Percentiles rank a stretch among this genome's conserved stretches.
Evolutionary conservation across 2,329 filamentous ascomycete species (phyloP).

Genomic region (Aspergillus aculeatinus): DNA sequence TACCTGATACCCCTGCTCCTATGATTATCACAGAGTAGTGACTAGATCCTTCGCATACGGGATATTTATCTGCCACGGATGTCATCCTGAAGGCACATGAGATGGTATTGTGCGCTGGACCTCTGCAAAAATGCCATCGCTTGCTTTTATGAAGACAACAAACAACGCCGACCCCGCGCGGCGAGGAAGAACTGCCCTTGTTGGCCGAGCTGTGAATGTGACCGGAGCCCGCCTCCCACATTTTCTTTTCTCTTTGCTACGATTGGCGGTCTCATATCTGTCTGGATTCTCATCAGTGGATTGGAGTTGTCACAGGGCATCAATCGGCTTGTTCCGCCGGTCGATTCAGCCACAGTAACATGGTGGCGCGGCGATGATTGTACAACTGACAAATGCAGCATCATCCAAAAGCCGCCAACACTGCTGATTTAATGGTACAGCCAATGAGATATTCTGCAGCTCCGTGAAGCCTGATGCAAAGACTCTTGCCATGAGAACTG

Average conservation of each 20-base stretch:
- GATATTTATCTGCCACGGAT: neutral
- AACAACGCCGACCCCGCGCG: neutral
- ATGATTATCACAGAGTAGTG: neutral
- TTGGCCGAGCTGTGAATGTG: neutral
- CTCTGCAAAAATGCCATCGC: neutral
- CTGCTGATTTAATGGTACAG: too few relatives aligned
- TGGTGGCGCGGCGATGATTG: neutral
- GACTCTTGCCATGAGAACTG: too few relatives aligned
- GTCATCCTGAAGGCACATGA: neutral
- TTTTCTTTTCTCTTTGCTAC: neutral
- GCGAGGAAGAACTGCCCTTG: neutral
- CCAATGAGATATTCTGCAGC: too few relatives aligned
- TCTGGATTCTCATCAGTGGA: too few relatives aligned
- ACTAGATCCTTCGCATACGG: neutral
- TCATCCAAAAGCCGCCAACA: neutral
- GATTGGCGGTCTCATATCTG: neutral
- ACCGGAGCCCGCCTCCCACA: neutral
- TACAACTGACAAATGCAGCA: neutral
- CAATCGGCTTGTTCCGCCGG: neutral
- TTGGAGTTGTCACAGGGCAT: neutral
- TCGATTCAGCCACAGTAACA: neutral
- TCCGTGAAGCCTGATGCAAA: too few relatives aligned
- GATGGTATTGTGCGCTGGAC: neutral
- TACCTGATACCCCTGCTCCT: slow-evolving; percentile 56
- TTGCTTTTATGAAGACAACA: neutral